Evolutionary conservation across 164 flowering plant genomes (phyloP).

Genomic region (Euptelea pleiosperma): DNA sequence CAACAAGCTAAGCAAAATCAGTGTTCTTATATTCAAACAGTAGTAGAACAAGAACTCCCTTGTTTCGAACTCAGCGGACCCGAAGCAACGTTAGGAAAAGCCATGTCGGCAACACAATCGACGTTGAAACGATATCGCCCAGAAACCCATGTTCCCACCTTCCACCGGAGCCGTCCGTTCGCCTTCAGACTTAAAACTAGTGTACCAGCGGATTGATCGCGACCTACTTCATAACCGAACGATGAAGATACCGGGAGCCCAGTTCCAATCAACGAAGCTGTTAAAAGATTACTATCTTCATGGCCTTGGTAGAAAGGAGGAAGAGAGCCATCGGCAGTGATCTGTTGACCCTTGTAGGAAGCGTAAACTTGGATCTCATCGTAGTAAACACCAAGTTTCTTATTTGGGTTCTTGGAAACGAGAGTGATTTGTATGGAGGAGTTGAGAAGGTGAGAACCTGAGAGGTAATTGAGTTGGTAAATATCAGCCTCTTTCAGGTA

Average conservation of each 20-base stretch:
- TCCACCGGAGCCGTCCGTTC: conserved; percentile 60
- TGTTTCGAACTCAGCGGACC: conserved; percentile 14
- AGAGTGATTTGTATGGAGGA: conserved; percentile 30
- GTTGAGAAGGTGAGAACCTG: conserved; percentile 25
- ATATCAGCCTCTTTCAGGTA: conserved; percentile 24
- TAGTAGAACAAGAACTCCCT: conserved; percentile 19
- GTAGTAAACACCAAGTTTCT: conserved; percentile 30
- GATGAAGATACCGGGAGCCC: conserved; percentile 49
- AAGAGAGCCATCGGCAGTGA: conserved; percentile 18
- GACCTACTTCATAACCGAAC: conserved; percentile 40
- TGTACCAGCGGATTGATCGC: conserved; percentile 44
- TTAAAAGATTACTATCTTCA: conserved; percentile 20
- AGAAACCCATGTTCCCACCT: conserved; percentile 68
- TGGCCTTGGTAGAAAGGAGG: conserved; percentile 35
- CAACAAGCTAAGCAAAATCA: too few relatives aligned
- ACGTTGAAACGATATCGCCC: conserved; percentile 41
- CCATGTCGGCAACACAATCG: conserved; percentile 31
- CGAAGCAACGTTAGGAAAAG: conserved; percentile 9
- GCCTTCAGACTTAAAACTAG: conserved; percentile 39
- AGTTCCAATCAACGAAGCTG: conserved; percentile 17
- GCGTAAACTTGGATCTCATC: conserved; percentile 26
- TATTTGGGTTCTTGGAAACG: conserved; percentile 26
- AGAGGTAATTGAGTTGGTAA: conserved; percentile 27
- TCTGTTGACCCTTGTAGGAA: conserved; percentile 29
- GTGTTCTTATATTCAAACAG: conserved; percentile 15